Evolutionary conservation across 176 grass and related monocot species (phyloP), one percentile per base, ranked within the genome.

Genomic region (Ensete glaucum): DNA sequence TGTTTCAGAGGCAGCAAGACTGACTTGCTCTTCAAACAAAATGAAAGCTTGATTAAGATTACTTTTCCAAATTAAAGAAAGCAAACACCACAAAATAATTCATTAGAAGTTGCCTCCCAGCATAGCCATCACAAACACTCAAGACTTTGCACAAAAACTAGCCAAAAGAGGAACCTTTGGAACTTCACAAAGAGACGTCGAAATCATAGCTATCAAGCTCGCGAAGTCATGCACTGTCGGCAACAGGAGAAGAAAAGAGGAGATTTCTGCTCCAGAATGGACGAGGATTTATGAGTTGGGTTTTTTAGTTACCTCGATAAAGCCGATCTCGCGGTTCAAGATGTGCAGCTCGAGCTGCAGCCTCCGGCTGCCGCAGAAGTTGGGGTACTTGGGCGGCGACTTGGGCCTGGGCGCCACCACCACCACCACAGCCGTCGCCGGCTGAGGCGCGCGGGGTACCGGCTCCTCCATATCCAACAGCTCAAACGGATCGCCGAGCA

Each of bases 291-390:
- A 43, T 43, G 34, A 4, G 34, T 4, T 43, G 34, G 34, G 3
- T 43, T 43, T 43, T 43, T 43, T 43, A 19, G 9, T 70, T 50
- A 98, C 95, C 95, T 99, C 70, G 57, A 99, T 84, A 78, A 94
- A 99, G 5, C 82, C 81, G 77, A 99, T 16, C 86, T 99, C 95
- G 11, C 95, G 90, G 83, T 89, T 85, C 54, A 99, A 86, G 80
- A 99, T 91, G 73, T 94, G 95, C 68, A 99, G 84, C 76, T 99
- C 90, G 2, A 99, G 88, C 78, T 94, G 95, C 79, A 99, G 64
- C 56, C 89, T 83, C 34, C 93, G 81, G 11, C 93, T 87, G 52
- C 90, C 93, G 85, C 93, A 92, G 75, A 88, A 66, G 82, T 96
- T 90, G 23, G 93, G 89, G 90, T 92, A 88, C 83, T 77, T 81